Evolutionary conservation across 176 grass and related monocot genomes (phyloP).

Genomic region (Guadua angustifolia): DNA sequence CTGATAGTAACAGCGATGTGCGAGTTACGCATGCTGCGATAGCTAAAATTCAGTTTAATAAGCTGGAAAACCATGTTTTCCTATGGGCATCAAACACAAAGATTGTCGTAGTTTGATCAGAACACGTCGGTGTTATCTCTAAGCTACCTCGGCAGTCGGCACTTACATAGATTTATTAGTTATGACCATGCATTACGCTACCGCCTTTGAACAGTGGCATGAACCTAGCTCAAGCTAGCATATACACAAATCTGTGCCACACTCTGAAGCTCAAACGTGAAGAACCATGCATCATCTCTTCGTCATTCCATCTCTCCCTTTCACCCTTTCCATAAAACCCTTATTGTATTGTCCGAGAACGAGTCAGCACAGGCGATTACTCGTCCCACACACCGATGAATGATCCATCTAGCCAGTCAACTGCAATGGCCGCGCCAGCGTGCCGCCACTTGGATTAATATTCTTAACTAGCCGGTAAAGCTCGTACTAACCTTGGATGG

Average conservation of each 20-base stretch:
- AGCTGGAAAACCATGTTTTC: not conserved
- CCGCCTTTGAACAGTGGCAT: no score
- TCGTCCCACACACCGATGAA: not conserved
- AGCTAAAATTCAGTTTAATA: not conserved
- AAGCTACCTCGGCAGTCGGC: no score
- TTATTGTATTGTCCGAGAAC: constrained; percentile 50
- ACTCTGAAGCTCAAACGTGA: not conserved
- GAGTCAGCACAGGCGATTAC: constrained; percentile 32
- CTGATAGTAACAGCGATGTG: not conserved
- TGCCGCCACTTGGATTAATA: constrained; percentile 34
- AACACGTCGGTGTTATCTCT: no score
- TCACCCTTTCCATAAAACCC: constrained; percentile 30
- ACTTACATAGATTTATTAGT: no score
- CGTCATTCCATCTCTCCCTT: constrained; percentile 9
- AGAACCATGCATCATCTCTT: constrained; percentile 13
- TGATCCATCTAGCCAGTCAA: not conserved
- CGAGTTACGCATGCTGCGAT: not conserved
- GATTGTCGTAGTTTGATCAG: no score
- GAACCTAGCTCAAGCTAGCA: no score
- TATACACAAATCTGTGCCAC: no score
- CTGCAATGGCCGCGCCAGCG: not conserved
- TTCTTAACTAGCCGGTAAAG: constrained; percentile 3
- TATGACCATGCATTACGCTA: not conserved
- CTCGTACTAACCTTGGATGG: constrained; percentile 39
- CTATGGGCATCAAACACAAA: not conserved